Base-by-base conservation (phyloP, 2,329 filamentous ascomycete species). In the Microdochium nivale region DNA sequence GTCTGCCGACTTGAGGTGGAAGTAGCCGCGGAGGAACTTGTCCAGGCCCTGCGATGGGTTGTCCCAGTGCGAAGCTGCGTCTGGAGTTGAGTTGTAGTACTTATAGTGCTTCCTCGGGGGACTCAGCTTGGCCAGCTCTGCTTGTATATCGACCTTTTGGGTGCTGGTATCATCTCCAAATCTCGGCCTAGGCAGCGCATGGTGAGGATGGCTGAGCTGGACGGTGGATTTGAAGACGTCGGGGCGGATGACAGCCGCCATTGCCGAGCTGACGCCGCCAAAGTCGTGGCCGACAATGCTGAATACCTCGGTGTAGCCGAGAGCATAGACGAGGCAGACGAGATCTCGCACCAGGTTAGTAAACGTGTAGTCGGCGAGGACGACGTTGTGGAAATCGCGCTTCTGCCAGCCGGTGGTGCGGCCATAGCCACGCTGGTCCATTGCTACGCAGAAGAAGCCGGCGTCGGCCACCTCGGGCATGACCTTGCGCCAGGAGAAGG, bases 101-200 rank as follows among this genome's bases (percentile, higher is more conserved):
- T 85, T 84, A 70, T 87, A 88, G 62, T 87, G 83, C 62, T 87
- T 87, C 9, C 80, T 62, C 0, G 82, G 80, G n/a, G 77, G 72
- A 1, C 71, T 63, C 1, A 83, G 70, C 40, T 69, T 67, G 0
- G 76, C 76, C 2, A 87, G 73, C 2, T 77, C 76, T 21, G 69
- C 66, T 52, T 83, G 78, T n/a, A 86, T 75, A 52, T 82, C 73
- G 25, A 57, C 51, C 35, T 59, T 55, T 3, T 32, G 19, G 43
- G 52, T 53, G 9, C 53, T 37, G 2, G 58, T 37, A 7, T 58
- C 51, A n/a, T 58, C 47, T 16, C 54, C 48, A 55, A 78, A 76
- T 0, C 74, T 74, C 2, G 83, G 68, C 0, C 59, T 59, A 0
- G 77, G 72, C 7, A 73, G 68, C 0, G 76, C 73, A 55, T 80